Base-by-base conservation (phyloP, 768 basidiomycete species). In the Tulasnella sp. region DNA sequence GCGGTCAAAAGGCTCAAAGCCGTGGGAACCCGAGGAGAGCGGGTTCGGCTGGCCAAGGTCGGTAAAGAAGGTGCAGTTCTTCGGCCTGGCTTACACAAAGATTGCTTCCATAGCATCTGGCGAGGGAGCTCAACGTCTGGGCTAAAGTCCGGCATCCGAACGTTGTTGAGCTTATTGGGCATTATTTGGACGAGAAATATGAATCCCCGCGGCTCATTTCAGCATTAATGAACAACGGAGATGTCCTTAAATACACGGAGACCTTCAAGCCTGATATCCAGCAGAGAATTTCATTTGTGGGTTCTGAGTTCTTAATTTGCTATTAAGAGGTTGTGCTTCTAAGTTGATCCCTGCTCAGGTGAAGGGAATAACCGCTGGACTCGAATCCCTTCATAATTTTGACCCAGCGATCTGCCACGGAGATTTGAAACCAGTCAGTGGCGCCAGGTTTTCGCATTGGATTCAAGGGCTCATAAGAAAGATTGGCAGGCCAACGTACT, bases 401-500 rank as follows among this genome's bases (percentile, higher is more conserved):
- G 64, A 69, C 18, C 64, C 64, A 11, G 5, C 64, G 1, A 20
- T 37, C 37, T 69, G n/a, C 12, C 31, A 69, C 14, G 64, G 1
- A 22, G 64, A 69, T 6, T 31, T 69, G 64, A 69, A 69, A 69
- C 64, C 64, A 31, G 64, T n/a, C n/a, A n/a, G n/a, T n/a, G n/a
- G n/a, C n/a, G n/a, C n/a, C n/a, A n/a, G n/a, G n/a, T n/a, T n/a
- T n/a, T n/a, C n/a, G n/a, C n/a, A n/a, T n/a, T n/a, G n/a, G n/a
- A n/a, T n/a, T n/a, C n/a, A n/a, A n/a, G n/a, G n/a, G n/a, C n/a
- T n/a, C n/a, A n/a, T n/a, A n/a, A n/a, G n/a, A n/a, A n/a, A n/a
- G n/a, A n/a, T n/a, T n/a, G n/a, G n/a, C n/a, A 75, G 74, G 41
- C n/a, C 3, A 75, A 75, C n/a, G 46, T 75, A 14, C 31, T 75